Conservation (phyloP, 78 protist species). For the Isochrysis galbana region DNA sequence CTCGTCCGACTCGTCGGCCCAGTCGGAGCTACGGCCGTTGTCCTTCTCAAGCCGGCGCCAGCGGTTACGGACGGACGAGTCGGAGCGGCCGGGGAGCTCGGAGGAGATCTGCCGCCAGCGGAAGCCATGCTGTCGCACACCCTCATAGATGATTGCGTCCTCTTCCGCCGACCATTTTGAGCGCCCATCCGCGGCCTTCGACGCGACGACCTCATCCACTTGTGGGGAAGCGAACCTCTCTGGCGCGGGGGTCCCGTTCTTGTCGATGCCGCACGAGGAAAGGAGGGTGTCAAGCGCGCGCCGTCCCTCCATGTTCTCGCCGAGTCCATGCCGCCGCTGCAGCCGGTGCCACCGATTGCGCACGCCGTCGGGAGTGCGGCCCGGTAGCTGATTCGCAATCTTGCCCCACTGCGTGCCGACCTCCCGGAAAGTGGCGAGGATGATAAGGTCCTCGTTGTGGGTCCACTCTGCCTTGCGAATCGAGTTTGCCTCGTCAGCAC, state of each 20-base stretch:
- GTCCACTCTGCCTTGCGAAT: background rate
- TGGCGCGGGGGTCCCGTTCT: background rate
- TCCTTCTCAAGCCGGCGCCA: background rate
- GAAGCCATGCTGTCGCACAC: background rate
- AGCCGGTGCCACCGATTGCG: conserved; percentile 18
- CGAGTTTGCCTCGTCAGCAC: too few relatives aligned
- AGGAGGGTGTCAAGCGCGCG: background rate
- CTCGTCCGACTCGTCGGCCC: background rate
- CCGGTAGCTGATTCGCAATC: background rate
- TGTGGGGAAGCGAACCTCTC: background rate
- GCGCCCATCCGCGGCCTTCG: background rate
- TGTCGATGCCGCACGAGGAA: background rate
- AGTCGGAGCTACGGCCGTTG: background rate
- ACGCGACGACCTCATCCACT: too few relatives aligned
- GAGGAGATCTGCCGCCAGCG: background rate
- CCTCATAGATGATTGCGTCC: background rate
- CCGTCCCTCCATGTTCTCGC: background rate
- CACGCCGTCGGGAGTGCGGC: background rate
- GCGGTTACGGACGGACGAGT: background rate
- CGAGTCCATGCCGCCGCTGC: background rate
- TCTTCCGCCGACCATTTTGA: background rate
- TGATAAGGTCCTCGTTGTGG: background rate
- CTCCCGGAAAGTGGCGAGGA: background rate
- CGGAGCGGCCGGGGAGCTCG: background rate
- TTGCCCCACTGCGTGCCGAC: background rate